A percentile compares a stretch with the other conserved stretches of the same genome.
These are phyloP conservation scores for Podospora anserina DNA, from an alignment of 495 filamentous ascomycete species.

Conservation along the genomic window DNA sequence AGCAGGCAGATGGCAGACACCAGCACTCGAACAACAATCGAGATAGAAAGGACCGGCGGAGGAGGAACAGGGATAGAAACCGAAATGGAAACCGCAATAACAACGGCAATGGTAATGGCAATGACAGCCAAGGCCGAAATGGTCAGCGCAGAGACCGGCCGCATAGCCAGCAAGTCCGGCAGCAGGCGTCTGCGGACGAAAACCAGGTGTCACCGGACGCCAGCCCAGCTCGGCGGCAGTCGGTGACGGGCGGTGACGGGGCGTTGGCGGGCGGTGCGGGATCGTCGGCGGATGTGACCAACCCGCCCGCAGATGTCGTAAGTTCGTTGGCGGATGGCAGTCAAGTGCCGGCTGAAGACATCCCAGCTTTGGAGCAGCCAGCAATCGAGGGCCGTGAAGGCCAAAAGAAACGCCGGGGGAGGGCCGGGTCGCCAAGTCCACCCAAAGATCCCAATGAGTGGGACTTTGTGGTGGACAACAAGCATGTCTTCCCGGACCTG, in stretches of 20 bases:
- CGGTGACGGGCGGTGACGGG: neutral
- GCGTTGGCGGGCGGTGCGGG: neutral
- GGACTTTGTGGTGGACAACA: constrained; percentile 39
- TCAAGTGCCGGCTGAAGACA: neutral
- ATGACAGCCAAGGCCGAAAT: constrained; percentile 13
- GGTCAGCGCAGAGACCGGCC: neutral
- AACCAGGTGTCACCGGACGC: neutral
- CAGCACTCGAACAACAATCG: constrained; percentile 20
- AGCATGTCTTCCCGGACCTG: constrained; percentile 37
- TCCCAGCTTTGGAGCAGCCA: neutral
- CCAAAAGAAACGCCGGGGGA: constrained; percentile 4
- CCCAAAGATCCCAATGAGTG: constrained; percentile 22
- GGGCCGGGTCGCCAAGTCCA: constrained; percentile 8
- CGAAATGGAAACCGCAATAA: constrained; percentile 10
- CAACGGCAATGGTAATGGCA: constrained; percentile 7
- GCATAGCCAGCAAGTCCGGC: neutral
- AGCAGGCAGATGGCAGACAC: constrained; percentile 16
- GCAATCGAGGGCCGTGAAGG: constrained; percentile 2
- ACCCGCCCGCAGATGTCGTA: neutral
- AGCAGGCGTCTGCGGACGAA: neutral
- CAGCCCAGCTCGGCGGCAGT: neutral
- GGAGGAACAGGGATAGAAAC: constrained; percentile 18
- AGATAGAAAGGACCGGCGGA: constrained; percentile 21
- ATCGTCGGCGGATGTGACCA: neutral
- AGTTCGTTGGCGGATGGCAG: neutral